Base-by-base conservation (phyloP, 768 basidiomycete species). In the Mycena capillaripes region DNA sequence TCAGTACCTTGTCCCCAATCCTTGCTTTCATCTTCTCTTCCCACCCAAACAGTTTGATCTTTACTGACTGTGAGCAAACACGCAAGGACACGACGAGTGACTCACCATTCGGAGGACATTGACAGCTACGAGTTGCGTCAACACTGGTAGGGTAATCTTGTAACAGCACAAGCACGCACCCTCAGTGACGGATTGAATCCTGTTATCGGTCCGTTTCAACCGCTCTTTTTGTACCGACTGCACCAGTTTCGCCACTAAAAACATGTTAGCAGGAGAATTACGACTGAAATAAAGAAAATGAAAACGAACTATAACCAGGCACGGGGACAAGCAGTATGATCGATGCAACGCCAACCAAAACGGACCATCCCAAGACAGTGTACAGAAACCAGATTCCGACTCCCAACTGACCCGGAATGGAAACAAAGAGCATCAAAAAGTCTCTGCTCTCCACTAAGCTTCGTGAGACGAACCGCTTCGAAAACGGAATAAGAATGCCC, bases 91-190 rank as follows among this genome's bases (percentile, higher is more conserved):
- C 5, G 53, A 27, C n/a, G 11, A 19, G 16, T 8, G 81, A 78
- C 93, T 92, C 78, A 92, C 83, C 89, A 93, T 92, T 21, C 91
- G 86, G 17, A 91, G 79, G 19, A 89, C 87, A 64, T 86, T 87
- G 76, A 91, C 83, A 8, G 84, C 90, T 90, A 77, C 73, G 9
- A 55, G 40, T 14, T 16, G 16, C 25, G 8, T 55, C 12, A 34
- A 16, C 1, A 42, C 4, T 21, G 16, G 2, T 16, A 30, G 14
- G 1, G 17, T 6, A 21, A 53, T 27, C n/a, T 14, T 38, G 10
- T 75, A 80, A 46, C 73, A 78, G 80, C 72, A 68, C 29, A n/a
- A n/a, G n/a, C 44, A 76, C 84, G 74, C 76, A 88, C 89, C 84
- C 82, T 93, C 91, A 5, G 90, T 89, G 55, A 92, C 87, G 8